Evolutionary conservation across 2,329 filamentous ascomycete species (phyloP).

Genomic region (Hawksworthiomyces lignivorus): DNA sequence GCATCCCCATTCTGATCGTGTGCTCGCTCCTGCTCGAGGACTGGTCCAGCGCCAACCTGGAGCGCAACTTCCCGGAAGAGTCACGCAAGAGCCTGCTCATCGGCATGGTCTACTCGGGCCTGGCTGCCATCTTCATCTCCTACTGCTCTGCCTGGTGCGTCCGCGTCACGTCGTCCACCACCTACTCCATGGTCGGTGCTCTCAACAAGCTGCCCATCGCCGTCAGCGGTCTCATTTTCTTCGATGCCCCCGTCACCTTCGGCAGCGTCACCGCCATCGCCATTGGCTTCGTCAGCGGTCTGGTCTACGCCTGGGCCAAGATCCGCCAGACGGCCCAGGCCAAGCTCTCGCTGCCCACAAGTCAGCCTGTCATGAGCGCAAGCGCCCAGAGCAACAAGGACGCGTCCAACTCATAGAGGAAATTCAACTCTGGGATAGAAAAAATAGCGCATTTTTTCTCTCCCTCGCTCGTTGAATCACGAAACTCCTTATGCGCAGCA

Average conservation of each 20-base stretch:
- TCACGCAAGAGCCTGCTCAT: constrained; percentile 71
- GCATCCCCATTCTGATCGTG: constrained; percentile 81
- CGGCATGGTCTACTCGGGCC: constrained; percentile 89
- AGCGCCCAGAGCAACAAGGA: constrained; percentile 89
- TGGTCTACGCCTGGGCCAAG: constrained; percentile 85
- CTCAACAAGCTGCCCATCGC: constrained; percentile 98
- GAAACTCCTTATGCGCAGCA: too few relatives aligned
- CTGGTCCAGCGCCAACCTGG: constrained; percentile 81
- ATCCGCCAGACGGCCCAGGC: constrained; percentile 65
- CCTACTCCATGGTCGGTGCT: constrained; percentile 97
- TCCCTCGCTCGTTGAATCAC: too few relatives aligned
- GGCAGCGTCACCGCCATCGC: constrained; percentile 87
- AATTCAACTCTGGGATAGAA: too few relatives aligned
- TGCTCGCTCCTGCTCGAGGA: constrained; percentile 80
- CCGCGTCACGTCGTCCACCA: constrained; percentile 92
- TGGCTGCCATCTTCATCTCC: constrained; percentile 95
- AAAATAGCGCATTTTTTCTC: too few relatives aligned
- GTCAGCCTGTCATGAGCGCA: constrained; percentile 67
- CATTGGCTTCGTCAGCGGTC: constrained; percentile 83
- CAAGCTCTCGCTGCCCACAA: constrained; percentile 58
- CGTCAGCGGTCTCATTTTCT: constrained; percentile 87
- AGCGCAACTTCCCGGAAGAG: constrained; percentile 79
- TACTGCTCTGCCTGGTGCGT: constrained; percentile 99
- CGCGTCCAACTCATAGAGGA: constrained; percentile 59
- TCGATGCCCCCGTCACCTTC: constrained; percentile 85